phyloP scores from a whole-genome alignment of 176 grass and related monocot genomes.

The Phragmites australis region DNA sequence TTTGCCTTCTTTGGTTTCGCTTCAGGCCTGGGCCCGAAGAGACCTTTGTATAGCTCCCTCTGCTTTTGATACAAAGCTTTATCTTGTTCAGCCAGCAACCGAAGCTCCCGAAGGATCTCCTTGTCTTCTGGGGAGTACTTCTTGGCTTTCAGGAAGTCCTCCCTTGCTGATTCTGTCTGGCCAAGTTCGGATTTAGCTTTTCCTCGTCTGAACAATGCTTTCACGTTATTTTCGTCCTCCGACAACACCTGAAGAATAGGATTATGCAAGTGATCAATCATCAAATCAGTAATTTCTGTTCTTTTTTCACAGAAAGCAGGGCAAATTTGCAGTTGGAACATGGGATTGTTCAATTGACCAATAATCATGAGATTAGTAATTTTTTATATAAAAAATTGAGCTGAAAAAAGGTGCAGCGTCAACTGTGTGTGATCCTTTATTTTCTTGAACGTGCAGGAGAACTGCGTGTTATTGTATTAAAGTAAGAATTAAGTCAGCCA shows the following conservation, averaged over 20 bases:
- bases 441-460: too few relatives aligned
- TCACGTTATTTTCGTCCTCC: conserved; percentile 86
- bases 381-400: background rate
- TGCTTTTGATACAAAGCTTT: conserved; percentile 86
- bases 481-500: too few relatives aligned
- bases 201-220: conserved; percentile 85
- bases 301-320: background rate
- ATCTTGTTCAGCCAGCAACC: conserved; percentile 61
- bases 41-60: conserved; percentile 88
- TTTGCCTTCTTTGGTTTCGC: conserved; percentile 54
- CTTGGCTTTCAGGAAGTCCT: conserved; percentile 78
- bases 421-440: too few relatives aligned
- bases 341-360: conserved; percentile 20
- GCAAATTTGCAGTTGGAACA: background rate
- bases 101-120: conserved; percentile 63
- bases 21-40: conserved; percentile 75
- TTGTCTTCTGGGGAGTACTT: conserved; percentile 71
- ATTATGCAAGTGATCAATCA: background rate
- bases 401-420: conserved; percentile 24
- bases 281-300: background rate
- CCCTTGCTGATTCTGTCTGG: conserved; percentile 76
- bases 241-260: conserved; percentile 63
- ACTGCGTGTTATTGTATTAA: too few relatives aligned
- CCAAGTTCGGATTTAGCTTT: conserved; percentile 88
- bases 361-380: background rate